These are phyloP conservation scores for Metschnikowia hibisci DNA, from an alignment of 805 yeast genomes.

Conservation along the genomic window DNA sequence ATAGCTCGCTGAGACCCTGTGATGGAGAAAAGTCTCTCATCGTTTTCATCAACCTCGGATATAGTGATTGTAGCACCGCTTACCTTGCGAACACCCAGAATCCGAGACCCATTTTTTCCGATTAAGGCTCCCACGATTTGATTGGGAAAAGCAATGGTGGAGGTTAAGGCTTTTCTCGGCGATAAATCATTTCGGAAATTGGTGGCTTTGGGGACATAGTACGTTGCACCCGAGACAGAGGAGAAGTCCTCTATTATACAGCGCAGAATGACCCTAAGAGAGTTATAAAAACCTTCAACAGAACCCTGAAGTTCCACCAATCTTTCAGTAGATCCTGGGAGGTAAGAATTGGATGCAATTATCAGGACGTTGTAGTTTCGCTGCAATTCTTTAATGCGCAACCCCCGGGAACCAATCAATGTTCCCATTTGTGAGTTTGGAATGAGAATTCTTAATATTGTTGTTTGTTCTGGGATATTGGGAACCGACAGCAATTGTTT, in stretches of 20 bases:
- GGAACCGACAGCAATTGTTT: constrained; percentile 55
- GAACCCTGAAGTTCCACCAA: constrained; percentile 83
- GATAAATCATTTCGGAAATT: constrained; percentile 1
- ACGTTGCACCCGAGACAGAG: constrained; percentile 58
- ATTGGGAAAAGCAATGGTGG: constrained; percentile 60
- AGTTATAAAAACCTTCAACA: constrained; percentile 55
- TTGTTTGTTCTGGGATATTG: constrained; percentile 47
- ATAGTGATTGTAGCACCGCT: constrained; percentile 79
- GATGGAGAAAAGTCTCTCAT: constrained; percentile 68
- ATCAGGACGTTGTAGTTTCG: constrained; percentile 65
- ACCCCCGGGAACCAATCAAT: constrained; percentile 80
- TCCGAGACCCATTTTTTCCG: constrained; percentile 81
- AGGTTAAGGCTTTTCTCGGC: constrained; percentile 20
- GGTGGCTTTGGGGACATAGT: constrained; percentile 51
- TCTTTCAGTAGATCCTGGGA: constrained; percentile 80
- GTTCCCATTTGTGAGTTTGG: constrained; percentile 88
- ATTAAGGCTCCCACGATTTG: constrained; percentile 86
- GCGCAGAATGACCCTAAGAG: constrained; percentile 57
- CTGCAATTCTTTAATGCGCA: constrained; percentile 74
- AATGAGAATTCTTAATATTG: constrained; percentile 62
- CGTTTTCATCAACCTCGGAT: constrained; percentile 59
- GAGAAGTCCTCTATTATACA: constrained; percentile 74
- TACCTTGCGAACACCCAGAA: constrained; percentile 76
- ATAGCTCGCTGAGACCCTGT: constrained; percentile 55
- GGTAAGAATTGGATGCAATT: constrained; percentile 81